phyloP scores from a whole-genome alignment of 176 grass and related monocot species.

The Thinopyrum elongatum region DNA sequence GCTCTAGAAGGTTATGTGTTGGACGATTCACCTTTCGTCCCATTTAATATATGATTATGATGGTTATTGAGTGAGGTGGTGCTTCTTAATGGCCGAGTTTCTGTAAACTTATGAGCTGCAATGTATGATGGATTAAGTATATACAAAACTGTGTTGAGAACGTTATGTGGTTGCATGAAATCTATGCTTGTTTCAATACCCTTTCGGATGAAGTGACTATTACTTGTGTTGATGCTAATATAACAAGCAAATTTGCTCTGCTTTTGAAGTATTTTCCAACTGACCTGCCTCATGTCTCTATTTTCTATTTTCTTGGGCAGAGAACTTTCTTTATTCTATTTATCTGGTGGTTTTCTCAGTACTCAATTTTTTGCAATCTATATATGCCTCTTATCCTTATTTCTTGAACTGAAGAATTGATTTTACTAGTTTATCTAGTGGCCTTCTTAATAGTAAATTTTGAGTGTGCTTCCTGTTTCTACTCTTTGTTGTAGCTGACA shows the following conservation, averaged over 20 bases:
- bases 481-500: not conserved
- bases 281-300: not conserved
- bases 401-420: not conserved
- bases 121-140: too few relatives aligned
- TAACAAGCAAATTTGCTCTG: not conserved
- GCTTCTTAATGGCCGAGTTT: not conserved
- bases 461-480: not conserved
- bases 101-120: too few relatives aligned
- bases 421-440: not conserved
- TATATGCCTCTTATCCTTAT: not conserved
- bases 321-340: not conserved
- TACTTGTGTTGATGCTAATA: not conserved
- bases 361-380: not conserved
- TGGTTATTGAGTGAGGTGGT: not conserved
- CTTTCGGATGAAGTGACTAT: not conserved
- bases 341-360: not conserved
- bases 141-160: too few relatives aligned
- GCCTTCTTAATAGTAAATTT: not conserved
- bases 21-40: not conserved
- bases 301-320: not conserved
- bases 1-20: not conserved
- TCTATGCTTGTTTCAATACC: not conserved
- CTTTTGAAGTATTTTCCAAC: not conserved
- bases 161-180: not conserved
- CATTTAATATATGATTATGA: not conserved